These are phyloP conservation scores for Ustilago bromivora DNA, from an alignment of 1,284 basidiomycete genomes.

Conservation along the genomic window DNA sequence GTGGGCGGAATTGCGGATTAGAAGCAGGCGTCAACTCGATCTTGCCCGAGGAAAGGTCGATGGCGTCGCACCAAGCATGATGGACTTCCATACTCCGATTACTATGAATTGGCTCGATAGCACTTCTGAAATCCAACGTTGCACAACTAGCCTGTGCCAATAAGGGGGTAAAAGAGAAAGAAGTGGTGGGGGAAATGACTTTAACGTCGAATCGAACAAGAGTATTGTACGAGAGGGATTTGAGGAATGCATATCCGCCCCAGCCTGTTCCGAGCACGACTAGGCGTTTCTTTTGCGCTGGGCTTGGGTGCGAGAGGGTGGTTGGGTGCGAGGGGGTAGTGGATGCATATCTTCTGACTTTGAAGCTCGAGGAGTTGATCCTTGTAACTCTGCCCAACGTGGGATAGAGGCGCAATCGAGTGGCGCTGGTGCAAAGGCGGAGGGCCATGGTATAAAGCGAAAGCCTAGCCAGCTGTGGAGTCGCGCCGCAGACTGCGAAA, in stretches of 20 bases:
- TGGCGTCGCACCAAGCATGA: slow-evolving; percentile 70
- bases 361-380: too few species aligned
- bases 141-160: slow-evolving; percentile 70
- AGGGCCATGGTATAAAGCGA: too few species aligned
- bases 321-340: not conserved
- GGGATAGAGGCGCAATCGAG: too few species aligned
- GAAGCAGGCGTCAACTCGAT: slow-evolving; percentile 35
- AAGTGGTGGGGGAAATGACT: slow-evolving; percentile 64
- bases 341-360: not conserved
- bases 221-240: slow-evolving; percentile 14
- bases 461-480: too few species aligned
- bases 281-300: slow-evolving; percentile 74
- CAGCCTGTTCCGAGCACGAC: slow-evolving; percentile 87
- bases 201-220: slow-evolving; percentile 38
- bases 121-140: slow-evolving; percentile 75
- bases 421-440: too few species aligned
- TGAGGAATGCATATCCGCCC: slow-evolving; percentile 77
- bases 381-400: too few species aligned
- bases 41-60: slow-evolving; percentile 22
- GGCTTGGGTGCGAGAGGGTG: not conserved
- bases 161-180: slow-evolving; percentile 52
- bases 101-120: slow-evolving; percentile 80
- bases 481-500: too few species aligned
- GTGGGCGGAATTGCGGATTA: slow-evolving; percentile 71
- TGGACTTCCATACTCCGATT: slow-evolving; percentile 63